These are phyloP conservation scores for Priceomyces castillae DNA, from an alignment of 805 yeast genomes.

Conservation along the genomic window DNA sequence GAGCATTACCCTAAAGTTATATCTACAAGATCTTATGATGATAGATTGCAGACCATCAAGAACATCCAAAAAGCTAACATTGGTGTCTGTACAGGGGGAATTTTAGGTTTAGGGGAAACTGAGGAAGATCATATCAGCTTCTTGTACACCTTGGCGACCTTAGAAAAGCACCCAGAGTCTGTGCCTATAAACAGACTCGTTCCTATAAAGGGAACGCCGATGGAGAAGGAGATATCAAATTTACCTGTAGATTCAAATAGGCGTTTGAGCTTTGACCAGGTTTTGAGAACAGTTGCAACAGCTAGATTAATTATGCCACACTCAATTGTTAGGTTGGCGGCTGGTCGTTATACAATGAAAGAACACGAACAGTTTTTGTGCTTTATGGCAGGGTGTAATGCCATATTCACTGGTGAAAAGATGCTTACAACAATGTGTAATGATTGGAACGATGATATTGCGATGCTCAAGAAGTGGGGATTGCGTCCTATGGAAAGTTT, in stretches of 20 bases:
- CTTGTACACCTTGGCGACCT: conserved; percentile 60
- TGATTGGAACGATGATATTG: conserved; percentile 80
- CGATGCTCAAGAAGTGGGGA: conserved; percentile 70
- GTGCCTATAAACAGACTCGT: conserved; percentile 77
- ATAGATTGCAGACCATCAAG: conserved; percentile 61
- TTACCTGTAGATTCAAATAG: conserved; percentile 34
- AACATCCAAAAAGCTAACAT: conserved; percentile 64
- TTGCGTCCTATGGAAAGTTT: conserved; percentile 54
- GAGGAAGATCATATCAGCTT: conserved; percentile 69
- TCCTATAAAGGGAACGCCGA: conserved; percentile 77
- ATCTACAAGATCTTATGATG: conserved; percentile 68
- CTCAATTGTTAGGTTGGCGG: conserved; percentile 70
- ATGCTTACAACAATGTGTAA: conserved; percentile 82
- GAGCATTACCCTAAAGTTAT: conserved; percentile 74
- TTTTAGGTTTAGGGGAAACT: conserved; percentile 75
- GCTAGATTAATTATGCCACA: conserved; percentile 74
- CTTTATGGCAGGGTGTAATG: conserved; percentile 76
- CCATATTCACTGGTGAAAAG: conserved; percentile 76
- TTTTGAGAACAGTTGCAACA: conserved; percentile 69
- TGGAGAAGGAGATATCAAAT: conserved; percentile 51
- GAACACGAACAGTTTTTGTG: conserved; percentile 73
- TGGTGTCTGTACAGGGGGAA: conserved; percentile 76
- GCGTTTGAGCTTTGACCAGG: conserved; percentile 55
- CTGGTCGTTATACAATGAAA: conserved; percentile 79
- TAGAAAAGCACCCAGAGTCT: conserved; percentile 76